These are phyloP conservation scores for Heterobasidion irregulare DNA, from an alignment of 1,284 basidiomycete species.

Conservation along the genomic window DNA sequence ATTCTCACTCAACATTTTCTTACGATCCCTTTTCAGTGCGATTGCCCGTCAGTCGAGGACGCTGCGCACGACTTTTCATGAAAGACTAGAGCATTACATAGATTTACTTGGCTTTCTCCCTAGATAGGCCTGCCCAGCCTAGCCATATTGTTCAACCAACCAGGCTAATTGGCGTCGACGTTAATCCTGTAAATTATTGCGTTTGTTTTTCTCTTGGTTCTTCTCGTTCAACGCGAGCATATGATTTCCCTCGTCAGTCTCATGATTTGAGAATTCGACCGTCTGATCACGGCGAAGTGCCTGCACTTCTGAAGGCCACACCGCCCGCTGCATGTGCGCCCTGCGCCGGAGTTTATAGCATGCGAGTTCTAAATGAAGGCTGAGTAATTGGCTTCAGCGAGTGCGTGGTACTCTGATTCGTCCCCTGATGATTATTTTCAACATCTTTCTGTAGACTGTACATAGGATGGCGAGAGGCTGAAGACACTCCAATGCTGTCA, in stretches of 20 bases:
- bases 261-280: no score
- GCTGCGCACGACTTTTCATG: slow-evolving; percentile 18
- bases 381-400: no score
- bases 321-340: not conserved
- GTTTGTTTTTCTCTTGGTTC: not conserved
- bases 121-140: slow-evolving; percentile 6
- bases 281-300: no score
- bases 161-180: not conserved
- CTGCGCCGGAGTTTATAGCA: not conserved
- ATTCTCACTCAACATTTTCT: not conserved
- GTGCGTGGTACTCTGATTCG: no score
- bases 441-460: no score
- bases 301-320: no score
- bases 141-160: slow-evolving; percentile 11
- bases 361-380: no score
- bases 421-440: no score
- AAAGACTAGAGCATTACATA: slow-evolving; percentile 4
- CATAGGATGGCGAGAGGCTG: no score
- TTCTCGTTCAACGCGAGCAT: no score
- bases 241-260: no score
- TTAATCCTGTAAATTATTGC: not conserved
- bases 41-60: slow-evolving; percentile 87
- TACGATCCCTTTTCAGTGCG: slow-evolving; percentile 45
- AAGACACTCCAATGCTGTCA: no score
- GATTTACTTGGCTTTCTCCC: slow-evolving; percentile 1